These are phyloP conservation scores for Amanita thiersii DNA, from an alignment of 768 basidiomycete genomes.

Conservation along the genomic window DNA sequence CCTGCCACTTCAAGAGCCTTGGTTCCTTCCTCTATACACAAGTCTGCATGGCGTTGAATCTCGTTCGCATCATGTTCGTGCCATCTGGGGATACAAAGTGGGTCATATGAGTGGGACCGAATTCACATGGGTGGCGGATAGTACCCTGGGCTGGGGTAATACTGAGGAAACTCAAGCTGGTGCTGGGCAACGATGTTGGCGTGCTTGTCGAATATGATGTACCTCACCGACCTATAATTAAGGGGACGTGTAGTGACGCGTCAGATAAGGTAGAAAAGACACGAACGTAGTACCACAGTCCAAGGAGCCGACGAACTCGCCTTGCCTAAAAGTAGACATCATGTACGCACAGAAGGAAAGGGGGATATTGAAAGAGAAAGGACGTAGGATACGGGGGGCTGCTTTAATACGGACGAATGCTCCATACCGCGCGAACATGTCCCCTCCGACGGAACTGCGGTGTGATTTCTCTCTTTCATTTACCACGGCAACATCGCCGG, in stretches of 20 bases:
- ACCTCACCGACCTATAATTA: constrained; percentile 67
- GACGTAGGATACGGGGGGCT: neutral
- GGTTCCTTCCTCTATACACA: constrained; percentile 68
- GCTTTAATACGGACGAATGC: neutral
- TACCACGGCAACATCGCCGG: too few species aligned
- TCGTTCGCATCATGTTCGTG: constrained; percentile 90
- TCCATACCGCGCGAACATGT: neutral
- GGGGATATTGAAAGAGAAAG: neutral
- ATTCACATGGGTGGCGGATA: neutral
- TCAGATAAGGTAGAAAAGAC: neutral
- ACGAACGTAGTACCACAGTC: constrained; percentile 94
- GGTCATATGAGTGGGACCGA: neutral
- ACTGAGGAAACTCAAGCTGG: constrained; percentile 91
- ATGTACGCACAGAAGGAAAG: neutral
- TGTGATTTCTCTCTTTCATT: neutral
- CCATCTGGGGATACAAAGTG: constrained; percentile 63
- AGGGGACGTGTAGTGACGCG: neutral
- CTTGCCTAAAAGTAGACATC: constrained; percentile 34
- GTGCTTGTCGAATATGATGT: constrained; percentile 83
- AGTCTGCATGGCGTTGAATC: constrained; percentile 65
- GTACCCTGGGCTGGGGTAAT: constrained; percentile 82
- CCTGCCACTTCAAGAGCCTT: constrained; percentile 65
- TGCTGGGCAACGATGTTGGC: constrained; percentile 85
- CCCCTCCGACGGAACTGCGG: neutral
- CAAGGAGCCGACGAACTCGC: constrained; percentile 85